phyloP scores from a whole-genome alignment of 2,329 filamentous ascomycete genomes.

The Chaetomiaceae sp. region DNA sequence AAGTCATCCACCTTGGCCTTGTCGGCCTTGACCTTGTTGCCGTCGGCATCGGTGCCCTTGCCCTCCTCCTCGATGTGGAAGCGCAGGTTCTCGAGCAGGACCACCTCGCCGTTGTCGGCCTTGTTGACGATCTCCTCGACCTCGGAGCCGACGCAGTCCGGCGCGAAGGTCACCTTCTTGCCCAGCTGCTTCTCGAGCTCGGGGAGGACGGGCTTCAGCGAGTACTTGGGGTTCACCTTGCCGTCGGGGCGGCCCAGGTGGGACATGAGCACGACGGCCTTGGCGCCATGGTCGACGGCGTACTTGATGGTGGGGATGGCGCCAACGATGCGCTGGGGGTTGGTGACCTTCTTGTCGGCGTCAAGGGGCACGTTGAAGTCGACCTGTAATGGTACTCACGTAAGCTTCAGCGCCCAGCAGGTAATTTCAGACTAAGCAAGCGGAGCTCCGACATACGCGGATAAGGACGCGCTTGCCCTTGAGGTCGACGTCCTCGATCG shows the following conservation, averaged over 20 bases:
- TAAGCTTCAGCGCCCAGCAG: constrained; percentile 18
- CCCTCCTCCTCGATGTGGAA: constrained; percentile 99
- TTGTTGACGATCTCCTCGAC: constrained; percentile 85
- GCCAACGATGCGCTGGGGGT: constrained; percentile 96
- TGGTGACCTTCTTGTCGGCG: constrained; percentile 86
- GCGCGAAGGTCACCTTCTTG: constrained; percentile 78
- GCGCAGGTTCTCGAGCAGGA: constrained; percentile 94
- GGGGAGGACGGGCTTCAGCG: constrained; percentile 81
- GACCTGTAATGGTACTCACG: constrained; percentile 52
- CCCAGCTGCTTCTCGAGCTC: constrained; percentile 87
- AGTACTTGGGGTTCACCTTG: constrained; percentile 86
- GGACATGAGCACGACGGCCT: constrained; percentile 94
- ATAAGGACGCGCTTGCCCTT: constrained; percentile 98
- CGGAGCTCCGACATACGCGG: constrained; percentile 56
- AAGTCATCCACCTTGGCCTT: constrained; percentile 89
- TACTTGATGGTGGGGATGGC: constrained; percentile 94
- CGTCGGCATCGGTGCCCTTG: constrained; percentile 84
- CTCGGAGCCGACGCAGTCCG: constrained; percentile 84
- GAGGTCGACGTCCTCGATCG: constrained; percentile 91
- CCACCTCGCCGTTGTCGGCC: constrained; percentile 71
- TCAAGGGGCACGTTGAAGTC: constrained; percentile 99
- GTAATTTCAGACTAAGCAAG: neutral
- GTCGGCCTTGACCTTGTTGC: constrained; percentile 97
- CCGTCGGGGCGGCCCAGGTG: constrained; percentile 95
- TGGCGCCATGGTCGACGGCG: constrained; percentile 82